Conservation (phyloP, 768 basidiomycete genomes). For the Kondoa subrosea region DNA sequence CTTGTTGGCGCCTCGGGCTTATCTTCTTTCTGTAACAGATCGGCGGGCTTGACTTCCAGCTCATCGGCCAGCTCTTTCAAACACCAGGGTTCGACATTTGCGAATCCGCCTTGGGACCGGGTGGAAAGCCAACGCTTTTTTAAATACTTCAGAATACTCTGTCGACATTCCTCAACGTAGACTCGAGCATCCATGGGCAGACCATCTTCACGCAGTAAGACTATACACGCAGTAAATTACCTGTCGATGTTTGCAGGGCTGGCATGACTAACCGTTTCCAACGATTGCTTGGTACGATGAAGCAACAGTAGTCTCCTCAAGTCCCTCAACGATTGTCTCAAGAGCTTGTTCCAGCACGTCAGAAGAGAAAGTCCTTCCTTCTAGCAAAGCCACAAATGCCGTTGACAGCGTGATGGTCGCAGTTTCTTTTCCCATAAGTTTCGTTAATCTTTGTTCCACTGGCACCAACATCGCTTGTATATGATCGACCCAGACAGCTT, state of each 20-base stretch:
- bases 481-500: constrained; percentile 1
- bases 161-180: constrained; percentile 51
- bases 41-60: neutral
- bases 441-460: constrained; percentile 48
- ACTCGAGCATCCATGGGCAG: constrained; percentile 39
- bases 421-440: constrained; percentile 44
- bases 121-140: constrained; percentile 60
- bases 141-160: constrained; percentile 56
- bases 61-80: constrained; percentile 66
- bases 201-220: constrained; percentile 34
- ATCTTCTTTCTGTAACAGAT: neutral
- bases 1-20: neutral
- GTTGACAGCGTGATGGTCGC: constrained; percentile 49
- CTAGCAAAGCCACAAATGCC: constrained; percentile 62
- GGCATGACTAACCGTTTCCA: constrained; percentile 3
- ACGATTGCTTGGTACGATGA: constrained; percentile 45
- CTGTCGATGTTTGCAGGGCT: neutral
- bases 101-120: constrained; percentile 62
- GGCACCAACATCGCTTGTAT: constrained; percentile 25
- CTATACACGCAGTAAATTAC: neutral
- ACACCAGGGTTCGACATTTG: constrained; percentile 66
- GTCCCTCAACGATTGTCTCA: constrained; percentile 45
- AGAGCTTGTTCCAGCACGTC: constrained; percentile 66
- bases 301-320: constrained; percentile 49
- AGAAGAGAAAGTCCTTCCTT: constrained; percentile 48